These are phyloP conservation scores for Boletus insuetus DNA, from an alignment of 768 basidiomycete species.

Conservation along the genomic window DNA sequence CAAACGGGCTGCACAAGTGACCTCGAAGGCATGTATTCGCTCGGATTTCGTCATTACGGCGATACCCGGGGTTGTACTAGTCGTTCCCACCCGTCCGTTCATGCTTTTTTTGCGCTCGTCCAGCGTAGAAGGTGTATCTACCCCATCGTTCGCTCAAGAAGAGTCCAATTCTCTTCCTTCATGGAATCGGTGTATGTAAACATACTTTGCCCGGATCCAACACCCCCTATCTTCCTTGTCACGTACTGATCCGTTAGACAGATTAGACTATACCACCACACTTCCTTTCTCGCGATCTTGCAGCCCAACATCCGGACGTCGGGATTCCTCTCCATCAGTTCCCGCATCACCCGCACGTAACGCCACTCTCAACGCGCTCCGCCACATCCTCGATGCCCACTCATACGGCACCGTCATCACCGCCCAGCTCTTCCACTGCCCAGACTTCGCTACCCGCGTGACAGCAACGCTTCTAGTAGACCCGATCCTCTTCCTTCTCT, in stretches of 20 bases:
- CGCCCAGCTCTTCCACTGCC: conserved; percentile 49
- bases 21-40: conserved; percentile 1
- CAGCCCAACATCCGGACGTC: conserved; percentile 43
- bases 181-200: conserved; percentile 67
- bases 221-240: too few species aligned
- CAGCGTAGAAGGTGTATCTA: conserved; percentile 32
- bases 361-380: conserved; percentile 42
- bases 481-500: conserved; percentile 63
- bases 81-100: conserved; percentile 56
- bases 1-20: background rate
- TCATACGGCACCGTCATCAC: conserved; percentile 63
- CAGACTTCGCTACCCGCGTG: conserved; percentile 34
- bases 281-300: conserved; percentile 49
- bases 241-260: conserved; percentile 15
- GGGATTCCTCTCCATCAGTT: conserved; percentile 62
- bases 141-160: conserved; percentile 47
- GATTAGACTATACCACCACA: conserved; percentile 64
- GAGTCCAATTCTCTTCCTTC: conserved; percentile 59
- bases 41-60: conserved; percentile 57
- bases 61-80: conserved; percentile 30
- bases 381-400: conserved; percentile 46
- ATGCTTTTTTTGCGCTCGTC: conserved; percentile 44
- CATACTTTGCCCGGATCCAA: too few species aligned
- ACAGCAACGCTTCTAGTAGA: conserved; percentile 52
- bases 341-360: conserved; percentile 51